Evolutionary conservation across 2,329 filamentous ascomycete species (phyloP), one percentile per base, ranked within the genome.

Genomic region (Zymoseptoria crescenta): DNA sequence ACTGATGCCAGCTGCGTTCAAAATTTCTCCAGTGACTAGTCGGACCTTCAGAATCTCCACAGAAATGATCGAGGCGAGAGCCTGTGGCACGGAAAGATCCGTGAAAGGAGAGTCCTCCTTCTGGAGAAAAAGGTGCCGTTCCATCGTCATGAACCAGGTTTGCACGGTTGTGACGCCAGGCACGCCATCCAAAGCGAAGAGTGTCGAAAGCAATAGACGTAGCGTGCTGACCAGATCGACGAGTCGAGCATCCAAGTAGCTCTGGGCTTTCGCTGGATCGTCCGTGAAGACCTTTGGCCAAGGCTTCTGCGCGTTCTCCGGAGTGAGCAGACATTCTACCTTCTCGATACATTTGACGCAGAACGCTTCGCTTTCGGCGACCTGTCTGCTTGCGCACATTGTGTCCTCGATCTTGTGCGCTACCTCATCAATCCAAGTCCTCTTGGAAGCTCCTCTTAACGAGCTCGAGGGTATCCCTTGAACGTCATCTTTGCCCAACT

Each of bases 91-190:
- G 54, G 82, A 72, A 27, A 72, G 66, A 51, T 74, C 70, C 3
- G 57, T 57, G 4, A 66, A 35, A 45, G 20, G 59, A 52, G 29
- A 28, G 75, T 60, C 79, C 74, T 53, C 78, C 8, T 79, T 77
- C 59, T 87, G 83, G 63, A 96, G 81, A 69, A 95, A 96, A 55
- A 75, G 77, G 68, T 83, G 86, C 13, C 83, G 78, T 49, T 81
- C 78, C 79, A 92, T 86, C 54, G 92, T 75, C n/a, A 80, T 76
- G 67, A 92, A 91, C 91, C 91, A 96, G 63, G 83, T 79, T 48
- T 83, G 76, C 19, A 91, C 79, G 6, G 85, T 73, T 13, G 80
- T 76, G 4, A 65, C 54, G n/a, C 61, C 57, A 1, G 66, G 59
- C 16, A 66, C 58, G 6, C 54, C 58, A n/a, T 67, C 57, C 29